Evolutionary conservation across 352 stramenopile genomes (phyloP).

Genomic region (Blastocystis sp.): DNA sequence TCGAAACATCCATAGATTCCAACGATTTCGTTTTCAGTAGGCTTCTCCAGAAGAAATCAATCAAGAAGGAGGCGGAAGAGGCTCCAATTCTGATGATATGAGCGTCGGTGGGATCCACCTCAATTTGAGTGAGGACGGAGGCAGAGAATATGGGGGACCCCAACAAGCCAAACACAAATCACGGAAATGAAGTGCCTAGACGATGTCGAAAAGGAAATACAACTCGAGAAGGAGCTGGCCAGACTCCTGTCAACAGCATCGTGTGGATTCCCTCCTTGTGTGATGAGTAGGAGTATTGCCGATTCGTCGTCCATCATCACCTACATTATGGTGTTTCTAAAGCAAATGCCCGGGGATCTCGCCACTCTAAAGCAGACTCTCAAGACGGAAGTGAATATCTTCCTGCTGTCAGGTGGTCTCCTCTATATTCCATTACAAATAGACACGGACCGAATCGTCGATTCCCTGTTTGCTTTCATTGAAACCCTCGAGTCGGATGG

Average conservation of each 20-base stretch:
- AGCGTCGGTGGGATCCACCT: neutral
- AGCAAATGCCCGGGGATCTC: neutral
- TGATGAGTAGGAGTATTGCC: constrained; percentile 33
- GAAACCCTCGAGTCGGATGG: neutral
- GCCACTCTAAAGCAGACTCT: neutral
- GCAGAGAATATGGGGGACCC: neutral
- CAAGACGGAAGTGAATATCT: constrained; percentile 28
- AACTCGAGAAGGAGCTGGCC: constrained; percentile 10
- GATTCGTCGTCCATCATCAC: constrained; percentile 6
- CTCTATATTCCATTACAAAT: neutral
- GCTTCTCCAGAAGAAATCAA: too few species aligned
- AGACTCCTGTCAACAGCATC: constrained; percentile 1
- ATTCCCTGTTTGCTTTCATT: constrained; percentile 52
- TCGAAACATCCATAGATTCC: neutral
- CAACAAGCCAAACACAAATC: neutral
- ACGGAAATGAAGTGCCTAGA: constrained; percentile 47
- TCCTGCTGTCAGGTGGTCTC: constrained; percentile 19
- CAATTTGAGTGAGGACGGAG: neutral
- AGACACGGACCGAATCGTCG: constrained; percentile 56
- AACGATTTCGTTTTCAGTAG: too few species aligned
- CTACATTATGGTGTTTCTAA: constrained; percentile 53
- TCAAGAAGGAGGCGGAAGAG: too few species aligned
- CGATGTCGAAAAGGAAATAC: neutral
- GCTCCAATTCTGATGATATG: too few species aligned
- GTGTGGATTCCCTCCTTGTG: neutral